These are phyloP conservation scores for Ilyonectria sp. DNA, from an alignment of 2,329 filamentous ascomycete genomes.

Conservation along the genomic window DNA sequence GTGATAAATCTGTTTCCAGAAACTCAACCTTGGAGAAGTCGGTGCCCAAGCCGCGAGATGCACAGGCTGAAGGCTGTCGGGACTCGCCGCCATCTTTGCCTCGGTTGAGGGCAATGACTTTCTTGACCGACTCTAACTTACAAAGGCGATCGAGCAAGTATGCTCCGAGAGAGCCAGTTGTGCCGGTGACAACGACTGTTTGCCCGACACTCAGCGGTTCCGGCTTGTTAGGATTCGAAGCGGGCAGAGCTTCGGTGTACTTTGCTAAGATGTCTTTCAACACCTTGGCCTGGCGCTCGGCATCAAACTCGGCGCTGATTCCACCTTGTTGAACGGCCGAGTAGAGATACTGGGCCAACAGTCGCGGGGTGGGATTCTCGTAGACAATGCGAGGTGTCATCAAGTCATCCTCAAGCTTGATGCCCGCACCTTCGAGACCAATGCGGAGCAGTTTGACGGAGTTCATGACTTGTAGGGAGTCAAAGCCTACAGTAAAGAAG, in stretches of 20 bases:
- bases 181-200: conserved; percentile 87
- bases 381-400: conserved; percentile 9
- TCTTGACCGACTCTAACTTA: conserved; percentile 38
- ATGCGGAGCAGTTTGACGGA: background rate
- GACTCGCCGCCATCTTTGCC: conserved; percentile 53
- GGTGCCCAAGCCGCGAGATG: conserved; percentile 56
- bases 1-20: conserved; percentile 63
- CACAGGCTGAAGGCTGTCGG: conserved; percentile 56
- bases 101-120: conserved; percentile 48
- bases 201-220: conserved; percentile 33
- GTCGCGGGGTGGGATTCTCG: background rate
- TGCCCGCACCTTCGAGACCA: background rate
- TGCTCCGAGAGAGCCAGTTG: conserved; percentile 88
- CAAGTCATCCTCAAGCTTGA: background rate
- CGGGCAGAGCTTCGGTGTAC: conserved; percentile 5
- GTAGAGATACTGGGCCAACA: background rate
- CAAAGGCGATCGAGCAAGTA: conserved; percentile 70
- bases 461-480: conserved; percentile 13
- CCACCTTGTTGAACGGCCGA: background rate
- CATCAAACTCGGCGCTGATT: background rate
- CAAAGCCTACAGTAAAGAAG: conserved; percentile 9
- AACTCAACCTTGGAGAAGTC: conserved; percentile 62
- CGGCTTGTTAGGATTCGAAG: background rate
- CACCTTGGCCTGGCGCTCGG: too few relatives aligned
- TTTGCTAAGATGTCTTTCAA: background rate